Conservation (phyloP, 2,329 filamentous ascomycete genomes). For the Penicillium sp. region DNA sequence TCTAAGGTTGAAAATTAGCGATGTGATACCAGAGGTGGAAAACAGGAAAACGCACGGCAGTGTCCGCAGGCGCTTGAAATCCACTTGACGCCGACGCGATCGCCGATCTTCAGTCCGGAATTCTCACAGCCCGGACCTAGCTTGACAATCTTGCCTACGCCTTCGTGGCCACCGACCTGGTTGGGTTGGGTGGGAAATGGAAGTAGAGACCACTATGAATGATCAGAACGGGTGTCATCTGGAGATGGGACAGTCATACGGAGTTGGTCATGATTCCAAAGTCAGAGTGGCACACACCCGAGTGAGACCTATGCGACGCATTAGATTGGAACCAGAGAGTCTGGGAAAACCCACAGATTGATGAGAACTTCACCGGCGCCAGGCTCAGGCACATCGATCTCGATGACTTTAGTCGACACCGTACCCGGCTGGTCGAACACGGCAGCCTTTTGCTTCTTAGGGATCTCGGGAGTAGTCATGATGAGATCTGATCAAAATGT, state of each 20-base stretch:
- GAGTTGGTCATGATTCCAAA: constrained; percentile 51
- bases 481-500: constrained; percentile 2
- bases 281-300: constrained; percentile 61
- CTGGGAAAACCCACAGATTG: constrained; percentile 48
- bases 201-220: constrained; percentile 49
- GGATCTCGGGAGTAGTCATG: constrained; percentile 41
- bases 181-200: constrained; percentile 54
- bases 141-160: constrained; percentile 60
- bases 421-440: constrained; percentile 62
- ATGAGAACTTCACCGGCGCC: constrained; percentile 58
- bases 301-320: constrained; percentile 47
- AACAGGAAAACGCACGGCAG: constrained; percentile 37
- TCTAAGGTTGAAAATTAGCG: constrained; percentile 15
- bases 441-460: constrained; percentile 57
- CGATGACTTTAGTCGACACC: constrained; percentile 59
- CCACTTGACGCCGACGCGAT: constrained; percentile 67
- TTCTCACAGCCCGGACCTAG: constrained; percentile 56
- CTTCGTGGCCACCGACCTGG: constrained; percentile 65
- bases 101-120: constrained; percentile 56
- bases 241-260: constrained; percentile 6
- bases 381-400: constrained; percentile 60
- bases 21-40: background rate
- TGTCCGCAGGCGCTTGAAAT: constrained; percentile 53
- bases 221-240: constrained; percentile 1
- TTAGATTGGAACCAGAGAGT: constrained; percentile 2